Evolutionary conservation across 2,329 filamentous ascomycete genomes (phyloP), one percentile per base, ranked within the genome.

Genomic region (Sphaceloma murrayae): DNA sequence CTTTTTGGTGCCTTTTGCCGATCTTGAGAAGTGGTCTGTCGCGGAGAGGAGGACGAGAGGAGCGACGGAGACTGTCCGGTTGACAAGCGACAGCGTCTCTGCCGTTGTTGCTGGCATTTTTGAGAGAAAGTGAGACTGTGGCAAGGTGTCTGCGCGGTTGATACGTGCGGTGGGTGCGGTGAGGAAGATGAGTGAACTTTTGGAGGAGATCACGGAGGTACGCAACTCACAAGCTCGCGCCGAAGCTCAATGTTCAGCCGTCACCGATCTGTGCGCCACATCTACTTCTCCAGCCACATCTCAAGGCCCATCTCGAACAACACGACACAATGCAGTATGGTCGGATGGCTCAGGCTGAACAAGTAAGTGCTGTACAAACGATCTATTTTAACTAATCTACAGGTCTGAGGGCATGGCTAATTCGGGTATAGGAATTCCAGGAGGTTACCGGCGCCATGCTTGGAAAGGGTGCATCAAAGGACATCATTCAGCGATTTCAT

Each of bases 11-110:
- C 85, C 88, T 66, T 91, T 94, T 56, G 83, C 84, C 54, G 85
- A 85, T 53, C 91, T 84, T 63, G 93, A 93, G 71, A 94, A 98
- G 70, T 98, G 91, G 72, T 98, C 91, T 75, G 94, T 91, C 56
- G 82, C 88, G 53, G 89, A 96, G 60, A 98, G 85, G 56, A 98
- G 85, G 59, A 98, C 91, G 63, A 98, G 80, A 56, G 91, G 91
- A 58, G 91, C 91, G 67, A 98, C 89, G 55, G 89, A 94, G 66
- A 98, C 91, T 67, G 82, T 94, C 66, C 86, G 81, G 59, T 81
- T 89, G 64, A 95, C 87, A 63, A 96, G 82, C 56, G 85, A 93
- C 64, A 95, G 80, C 54, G 89, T 93, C 73, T 96, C 89, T 66
- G 88, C 86, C 63, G 89, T 95, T 54, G 89, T 96, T 66, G 89